Percentiles rank a stretch among this genome's conserved stretches.
Evolutionary conservation across 176 grass and related monocot species (phyloP).

Genomic region (Carex littledalei): DNA sequence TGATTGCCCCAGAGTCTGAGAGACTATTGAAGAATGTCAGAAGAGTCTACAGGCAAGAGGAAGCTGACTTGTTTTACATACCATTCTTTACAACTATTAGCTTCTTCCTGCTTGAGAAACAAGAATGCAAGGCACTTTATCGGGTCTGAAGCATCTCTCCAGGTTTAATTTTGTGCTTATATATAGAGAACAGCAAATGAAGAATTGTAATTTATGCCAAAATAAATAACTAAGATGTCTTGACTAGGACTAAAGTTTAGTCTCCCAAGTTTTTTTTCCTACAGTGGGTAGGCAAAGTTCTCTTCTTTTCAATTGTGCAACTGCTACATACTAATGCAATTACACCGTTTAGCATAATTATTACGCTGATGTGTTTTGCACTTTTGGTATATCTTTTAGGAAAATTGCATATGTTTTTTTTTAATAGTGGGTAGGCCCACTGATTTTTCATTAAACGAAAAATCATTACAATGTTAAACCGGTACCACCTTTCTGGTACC

Average conservation of each 20-base stretch:
- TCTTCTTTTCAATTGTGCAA: not conserved
- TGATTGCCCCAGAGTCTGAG: slow-evolving; percentile 75
- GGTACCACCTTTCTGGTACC: no score
- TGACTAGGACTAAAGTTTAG: not conserved
- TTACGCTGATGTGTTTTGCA: not conserved
- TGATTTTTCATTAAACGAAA: no score
- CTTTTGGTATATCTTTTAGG: not conserved
- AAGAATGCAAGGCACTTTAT: slow-evolving; percentile 98
- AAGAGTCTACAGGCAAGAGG: slow-evolving; percentile 68
- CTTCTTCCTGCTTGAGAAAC: slow-evolving; percentile 93
- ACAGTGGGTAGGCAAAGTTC: not conserved
- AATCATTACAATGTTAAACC: no score
- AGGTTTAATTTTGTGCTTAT: slow-evolving; percentile 61
- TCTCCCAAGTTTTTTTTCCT: not conserved
- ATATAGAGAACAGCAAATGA: not conserved
- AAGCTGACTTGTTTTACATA: slow-evolving; percentile 87
- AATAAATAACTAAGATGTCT: slow-evolving; percentile 7
- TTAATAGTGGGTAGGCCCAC: no score
- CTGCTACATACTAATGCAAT: not conserved
- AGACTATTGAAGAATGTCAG: slow-evolving; percentile 71
- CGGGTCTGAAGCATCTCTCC: slow-evolving; percentile 89
- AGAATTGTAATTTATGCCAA: not conserved
- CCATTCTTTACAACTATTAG: slow-evolving; percentile 97
- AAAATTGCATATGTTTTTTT: not conserved
- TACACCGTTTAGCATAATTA: not conserved